A percentile compares a stretch with the other conserved stretches of the same genome.
phyloP scores from a whole-genome alignment of 2,329 filamentous ascomycete species.

The Xylaria arbuscula region DNA sequence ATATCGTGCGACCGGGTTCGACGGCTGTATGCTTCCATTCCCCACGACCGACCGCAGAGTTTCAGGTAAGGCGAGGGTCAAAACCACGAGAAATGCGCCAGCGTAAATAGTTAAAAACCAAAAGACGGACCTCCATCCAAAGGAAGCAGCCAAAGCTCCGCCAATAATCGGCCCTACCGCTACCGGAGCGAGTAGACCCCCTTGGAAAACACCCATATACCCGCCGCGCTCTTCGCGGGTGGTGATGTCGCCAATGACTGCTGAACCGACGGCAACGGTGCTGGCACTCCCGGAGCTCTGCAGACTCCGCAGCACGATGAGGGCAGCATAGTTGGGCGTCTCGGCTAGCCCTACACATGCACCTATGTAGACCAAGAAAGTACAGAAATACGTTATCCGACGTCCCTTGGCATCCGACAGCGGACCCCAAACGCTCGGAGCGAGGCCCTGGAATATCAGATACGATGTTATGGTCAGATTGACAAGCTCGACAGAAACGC shows the following conservation, averaged over 20 bases:
- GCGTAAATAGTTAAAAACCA: slow-evolving; percentile 63
- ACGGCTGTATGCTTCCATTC: slow-evolving; percentile 51
- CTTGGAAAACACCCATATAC: slow-evolving; percentile 62
- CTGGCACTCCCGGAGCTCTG: slow-evolving; percentile 66
- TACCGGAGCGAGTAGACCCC: slow-evolving; percentile 51
- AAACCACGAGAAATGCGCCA: slow-evolving; percentile 53
- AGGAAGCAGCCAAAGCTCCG: slow-evolving; percentile 60
- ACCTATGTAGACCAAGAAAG: slow-evolving; percentile 59
- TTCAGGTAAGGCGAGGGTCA: slow-evolving; percentile 60
- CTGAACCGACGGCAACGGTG: slow-evolving; percentile 64
- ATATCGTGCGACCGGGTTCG: slow-evolving; percentile 42
- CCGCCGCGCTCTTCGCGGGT: slow-evolving; percentile 66
- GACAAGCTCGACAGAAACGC: slow-evolving; percentile 54
- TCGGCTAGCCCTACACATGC: slow-evolving; percentile 61
- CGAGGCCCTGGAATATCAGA: slow-evolving; percentile 65
- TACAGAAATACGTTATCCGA: slow-evolving; percentile 60
- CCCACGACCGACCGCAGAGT: slow-evolving; percentile 58
- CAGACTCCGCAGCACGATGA: slow-evolving; percentile 63
- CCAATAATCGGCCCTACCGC: slow-evolving; percentile 63
- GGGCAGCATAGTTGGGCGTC: slow-evolving; percentile 56
- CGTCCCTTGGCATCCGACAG: slow-evolving; percentile 61
- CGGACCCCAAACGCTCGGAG: slow-evolving; percentile 63
- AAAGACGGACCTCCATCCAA: slow-evolving; percentile 66
- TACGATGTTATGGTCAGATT: slow-evolving; percentile 61
- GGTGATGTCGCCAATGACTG: slow-evolving; percentile 68